Evolutionary conservation across 2,329 filamentous ascomycete species (phyloP).

Genomic region (Beauveria brongniartii): DNA sequence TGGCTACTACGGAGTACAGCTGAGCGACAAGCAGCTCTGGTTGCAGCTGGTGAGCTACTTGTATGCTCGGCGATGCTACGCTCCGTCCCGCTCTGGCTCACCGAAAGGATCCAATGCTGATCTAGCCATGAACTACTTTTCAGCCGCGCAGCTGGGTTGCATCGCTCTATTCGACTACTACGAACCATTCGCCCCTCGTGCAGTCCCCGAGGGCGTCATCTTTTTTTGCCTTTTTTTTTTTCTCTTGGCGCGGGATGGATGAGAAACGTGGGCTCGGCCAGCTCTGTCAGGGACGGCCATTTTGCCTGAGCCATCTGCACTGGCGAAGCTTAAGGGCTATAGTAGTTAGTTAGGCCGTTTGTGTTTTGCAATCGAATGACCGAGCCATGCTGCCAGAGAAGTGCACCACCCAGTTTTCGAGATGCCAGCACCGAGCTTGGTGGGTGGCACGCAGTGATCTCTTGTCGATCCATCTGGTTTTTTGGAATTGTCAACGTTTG

Average conservation of each 20-base stretch:
- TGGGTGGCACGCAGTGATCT: no score
- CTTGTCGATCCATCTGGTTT: no score
- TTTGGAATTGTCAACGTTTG: no score
- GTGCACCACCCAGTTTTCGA: not conserved
- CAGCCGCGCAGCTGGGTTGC: not conserved
- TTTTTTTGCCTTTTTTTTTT: no score
- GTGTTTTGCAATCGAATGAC: not conserved
- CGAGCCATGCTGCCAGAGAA: not conserved
- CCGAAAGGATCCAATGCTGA: not conserved
- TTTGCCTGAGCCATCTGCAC: constrained; percentile 3
- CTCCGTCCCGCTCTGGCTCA: not conserved
- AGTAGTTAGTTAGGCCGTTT: not conserved
- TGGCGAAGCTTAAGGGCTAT: not conserved
- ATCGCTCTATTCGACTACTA: not conserved
- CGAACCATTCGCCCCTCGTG: not conserved
- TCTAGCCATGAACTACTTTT: not conserved
- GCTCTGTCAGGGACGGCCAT: not conserved
- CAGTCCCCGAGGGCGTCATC: not conserved
- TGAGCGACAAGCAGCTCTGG: no score
- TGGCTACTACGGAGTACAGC: no score
- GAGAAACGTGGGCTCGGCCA: constrained; percentile 7
- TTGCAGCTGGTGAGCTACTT: not conserved
- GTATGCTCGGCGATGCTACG: not conserved
- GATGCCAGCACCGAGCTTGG: no score
- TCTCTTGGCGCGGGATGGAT: not conserved